Conservation (phyloP, 306 rosid genomes). For the Abrus precatorius region DNA sequence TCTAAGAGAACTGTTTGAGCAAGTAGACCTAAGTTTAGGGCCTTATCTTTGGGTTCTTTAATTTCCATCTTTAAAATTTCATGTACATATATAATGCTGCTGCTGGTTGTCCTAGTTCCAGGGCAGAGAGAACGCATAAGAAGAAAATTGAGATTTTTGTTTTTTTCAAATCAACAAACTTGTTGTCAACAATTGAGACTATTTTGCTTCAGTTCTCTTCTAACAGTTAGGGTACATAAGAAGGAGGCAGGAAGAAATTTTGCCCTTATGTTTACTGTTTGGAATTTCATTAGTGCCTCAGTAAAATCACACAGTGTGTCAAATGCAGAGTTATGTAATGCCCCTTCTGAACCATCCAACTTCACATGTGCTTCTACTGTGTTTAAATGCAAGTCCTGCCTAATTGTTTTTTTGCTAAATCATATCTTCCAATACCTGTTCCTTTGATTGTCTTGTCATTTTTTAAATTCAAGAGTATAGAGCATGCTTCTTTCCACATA, state of each 20-base stretch:
- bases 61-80: constrained; percentile 28
- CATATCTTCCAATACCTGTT: background rate
- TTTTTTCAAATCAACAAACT: background rate
- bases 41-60: constrained; percentile 35
- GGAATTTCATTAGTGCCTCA: background rate
- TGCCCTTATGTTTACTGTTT: background rate
- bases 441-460: background rate
- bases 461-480: background rate
- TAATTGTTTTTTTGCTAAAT: background rate
- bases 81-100: background rate
- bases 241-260: constrained; percentile 14
- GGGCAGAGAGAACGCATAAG: background rate
- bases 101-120: constrained; percentile 11
- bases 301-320: background rate
- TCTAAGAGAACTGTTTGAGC: constrained; percentile 37
- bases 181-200: background rate
- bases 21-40: constrained; percentile 53
- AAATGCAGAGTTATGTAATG: constrained; percentile 2
- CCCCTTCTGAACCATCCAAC: background rate
- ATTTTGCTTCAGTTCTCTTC: background rate
- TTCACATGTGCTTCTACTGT: background rate
- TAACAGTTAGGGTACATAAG: background rate
- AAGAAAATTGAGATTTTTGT: background rate
- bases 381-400: constrained; percentile 8
- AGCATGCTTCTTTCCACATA: background rate